Percentiles rank a stretch among this genome's conserved stretches.
phyloP scores from a whole-genome alignment of 2,329 filamentous ascomycete genomes.

The Chaetothyriales sp. region DNA sequence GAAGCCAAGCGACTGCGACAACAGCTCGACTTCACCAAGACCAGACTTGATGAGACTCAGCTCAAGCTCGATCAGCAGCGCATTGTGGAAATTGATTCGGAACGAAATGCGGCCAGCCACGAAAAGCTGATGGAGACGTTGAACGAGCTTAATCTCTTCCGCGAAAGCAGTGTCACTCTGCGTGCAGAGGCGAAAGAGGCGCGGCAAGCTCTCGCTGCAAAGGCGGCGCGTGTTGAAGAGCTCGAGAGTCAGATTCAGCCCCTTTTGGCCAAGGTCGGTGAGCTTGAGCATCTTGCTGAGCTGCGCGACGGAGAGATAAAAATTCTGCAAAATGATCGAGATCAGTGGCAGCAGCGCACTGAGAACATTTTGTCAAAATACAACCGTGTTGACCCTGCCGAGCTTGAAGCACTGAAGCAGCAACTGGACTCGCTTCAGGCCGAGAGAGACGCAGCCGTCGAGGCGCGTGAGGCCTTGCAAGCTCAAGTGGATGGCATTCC shows the following conservation, averaged over 20 bases:
- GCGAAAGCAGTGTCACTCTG: conserved; percentile 83
- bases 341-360: conserved; percentile 88
- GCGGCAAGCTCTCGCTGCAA: conserved; percentile 60
- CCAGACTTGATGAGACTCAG: conserved; percentile 74
- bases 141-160: conserved; percentile 87
- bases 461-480: conserved; percentile 35
- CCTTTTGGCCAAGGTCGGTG: conserved; percentile 61
- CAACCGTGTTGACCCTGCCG: conserved; percentile 82
- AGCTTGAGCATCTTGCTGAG: conserved; percentile 66
- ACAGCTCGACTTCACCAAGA: conserved; percentile 72
- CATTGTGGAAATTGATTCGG: conserved; percentile 55
- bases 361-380: conserved; percentile 94
- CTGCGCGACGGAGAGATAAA: conserved; percentile 78
- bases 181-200: conserved; percentile 72
- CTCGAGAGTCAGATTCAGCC: conserved; percentile 65
- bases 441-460: conserved; percentile 51
- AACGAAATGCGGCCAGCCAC: conserved; percentile 60
- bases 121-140: conserved; percentile 88
- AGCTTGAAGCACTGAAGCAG: conserved; percentile 77
- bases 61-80: conserved; percentile 86
- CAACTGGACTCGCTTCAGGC: conserved; percentile 51
- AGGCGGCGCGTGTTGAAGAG: conserved; percentile 57
- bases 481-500: conserved; percentile 35
- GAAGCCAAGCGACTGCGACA: conserved; percentile 80
- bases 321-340: conserved; percentile 76